phyloP scores from a whole-genome alignment of 352 stramenopile species.

The Phytophthora brassicae region DNA sequence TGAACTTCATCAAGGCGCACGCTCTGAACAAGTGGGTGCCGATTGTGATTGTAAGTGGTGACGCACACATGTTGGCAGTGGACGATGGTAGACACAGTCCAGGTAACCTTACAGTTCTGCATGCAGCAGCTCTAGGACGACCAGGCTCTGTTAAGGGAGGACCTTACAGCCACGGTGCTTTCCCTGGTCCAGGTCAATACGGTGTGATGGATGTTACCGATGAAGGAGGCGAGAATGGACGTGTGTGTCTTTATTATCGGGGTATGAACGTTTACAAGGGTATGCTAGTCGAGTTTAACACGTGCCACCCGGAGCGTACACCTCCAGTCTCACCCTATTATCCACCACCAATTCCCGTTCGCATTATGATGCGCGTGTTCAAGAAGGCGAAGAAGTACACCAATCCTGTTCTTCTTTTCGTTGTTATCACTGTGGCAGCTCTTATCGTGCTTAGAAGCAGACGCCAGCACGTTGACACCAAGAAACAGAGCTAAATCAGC shows the following conservation, averaged over 20 bases:
- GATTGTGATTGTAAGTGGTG: slow-evolving; percentile 83
- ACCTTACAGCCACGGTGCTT: slow-evolving; percentile 84
- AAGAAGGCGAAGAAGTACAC: slow-evolving; percentile 61
- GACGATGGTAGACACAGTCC: slow-evolving; percentile 78
- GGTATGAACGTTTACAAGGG: slow-evolving; percentile 62
- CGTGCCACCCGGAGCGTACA: slow-evolving; percentile 69
- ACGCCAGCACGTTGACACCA: slow-evolving; percentile 21
- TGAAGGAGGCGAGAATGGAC: slow-evolving; percentile 55
- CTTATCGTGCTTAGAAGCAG: slow-evolving; percentile 25
- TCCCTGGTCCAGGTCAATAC: slow-evolving; percentile 80
- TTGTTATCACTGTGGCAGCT: slow-evolving; percentile 15
- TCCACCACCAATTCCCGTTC: slow-evolving; percentile 59
- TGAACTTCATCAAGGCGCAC: slow-evolving; percentile 71
- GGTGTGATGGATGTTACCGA: slow-evolving; percentile 81
- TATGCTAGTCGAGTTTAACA: slow-evolving; percentile 73
- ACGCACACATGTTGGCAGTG: slow-evolving; percentile 89
- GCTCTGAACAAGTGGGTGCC: slow-evolving; percentile 68
- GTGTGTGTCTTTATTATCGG: slow-evolving; percentile 70
- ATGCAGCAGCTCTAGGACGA: slow-evolving; percentile 78
- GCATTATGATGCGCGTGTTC: slow-evolving; percentile 49
- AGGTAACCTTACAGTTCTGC: slow-evolving; percentile 76
- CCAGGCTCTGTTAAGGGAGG: slow-evolving; percentile 86
- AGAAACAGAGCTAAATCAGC: slow-evolving; percentile 32
- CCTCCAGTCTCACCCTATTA: slow-evolving; percentile 56
- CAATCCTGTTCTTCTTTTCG: slow-evolving; percentile 9